These are phyloP conservation scores for Talaromyces sp. DNA, from an alignment of 2,329 filamentous ascomycete genomes.

Conservation along the genomic window DNA sequence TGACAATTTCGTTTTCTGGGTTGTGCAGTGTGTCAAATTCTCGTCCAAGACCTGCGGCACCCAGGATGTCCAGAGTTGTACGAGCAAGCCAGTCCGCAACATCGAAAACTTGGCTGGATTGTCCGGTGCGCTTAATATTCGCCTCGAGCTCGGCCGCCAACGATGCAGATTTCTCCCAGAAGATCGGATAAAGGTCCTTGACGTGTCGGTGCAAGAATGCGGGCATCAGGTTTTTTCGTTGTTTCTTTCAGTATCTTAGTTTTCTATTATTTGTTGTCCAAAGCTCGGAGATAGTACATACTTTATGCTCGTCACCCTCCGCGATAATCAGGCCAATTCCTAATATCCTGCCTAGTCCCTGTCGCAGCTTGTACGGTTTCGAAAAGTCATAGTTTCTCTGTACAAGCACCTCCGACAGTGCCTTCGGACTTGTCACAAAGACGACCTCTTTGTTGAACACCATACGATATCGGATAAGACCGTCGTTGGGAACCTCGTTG, in stretches of 20 bases:
- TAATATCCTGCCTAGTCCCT: constrained; percentile 24
- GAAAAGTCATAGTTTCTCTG: constrained; percentile 15
- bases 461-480: constrained; percentile 13
- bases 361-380: constrained; percentile 8
- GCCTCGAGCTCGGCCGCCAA: constrained; percentile 43
- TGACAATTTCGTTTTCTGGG: constrained; percentile 56
- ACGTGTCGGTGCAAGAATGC: constrained; percentile 75
- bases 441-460: constrained; percentile 13
- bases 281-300: constrained; percentile 24
- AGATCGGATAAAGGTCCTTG: constrained; percentile 73
- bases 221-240: constrained; percentile 70
- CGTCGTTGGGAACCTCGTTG: constrained; percentile 16
- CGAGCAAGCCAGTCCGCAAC: constrained; percentile 64
- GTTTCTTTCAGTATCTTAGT: constrained; percentile 29
- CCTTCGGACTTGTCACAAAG: constrained; percentile 12
- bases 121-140: not conserved
- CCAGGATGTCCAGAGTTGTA: constrained; percentile 45
- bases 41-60: constrained; percentile 62
- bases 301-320: constrained; percentile 79
- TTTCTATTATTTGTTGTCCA: no score
- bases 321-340: constrained; percentile 57
- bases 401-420: constrained; percentile 14
- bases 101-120: constrained; percentile 13
- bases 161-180: constrained; percentile 70
- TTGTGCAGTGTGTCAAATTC: constrained; percentile 64